A percentile compares a stretch with the other conserved stretches of the same genome.
These are phyloP conservation scores for Neurospora pannonica DNA, from an alignment of 495 filamentous ascomycete species.

Conservation along the genomic window DNA sequence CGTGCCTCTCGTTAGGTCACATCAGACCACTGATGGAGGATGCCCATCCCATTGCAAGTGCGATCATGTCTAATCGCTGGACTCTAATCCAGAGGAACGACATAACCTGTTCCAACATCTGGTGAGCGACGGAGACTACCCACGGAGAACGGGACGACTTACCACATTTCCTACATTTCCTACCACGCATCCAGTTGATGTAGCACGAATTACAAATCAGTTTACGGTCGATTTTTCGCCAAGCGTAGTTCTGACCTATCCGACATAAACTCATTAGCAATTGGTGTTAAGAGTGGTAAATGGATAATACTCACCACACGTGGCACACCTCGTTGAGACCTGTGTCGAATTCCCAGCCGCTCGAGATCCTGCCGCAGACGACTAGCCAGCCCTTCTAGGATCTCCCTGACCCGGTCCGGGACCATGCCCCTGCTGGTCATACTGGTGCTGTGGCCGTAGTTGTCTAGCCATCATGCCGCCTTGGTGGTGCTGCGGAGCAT, in stretches of 20 bases:
- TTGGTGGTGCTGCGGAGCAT: slow-evolving; percentile 4
- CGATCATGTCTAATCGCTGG: background rate
- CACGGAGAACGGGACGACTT: background rate
- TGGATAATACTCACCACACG: background rate
- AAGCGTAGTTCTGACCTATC: no score
- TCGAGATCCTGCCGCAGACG: background rate
- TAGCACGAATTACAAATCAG: no score
- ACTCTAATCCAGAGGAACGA: background rate
- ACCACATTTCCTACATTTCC: background rate
- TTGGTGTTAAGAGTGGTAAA: background rate
- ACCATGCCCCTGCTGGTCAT: slow-evolving; percentile 4
- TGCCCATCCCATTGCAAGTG: background rate
- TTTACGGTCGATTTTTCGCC: no score
- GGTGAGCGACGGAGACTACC: background rate
- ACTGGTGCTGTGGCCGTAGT: slow-evolving; percentile 24
- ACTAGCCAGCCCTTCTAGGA: slow-evolving; percentile 3
- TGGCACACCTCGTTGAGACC: background rate
- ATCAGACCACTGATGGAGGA: background rate
- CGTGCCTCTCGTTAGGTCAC: background rate
- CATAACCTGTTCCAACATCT: background rate
- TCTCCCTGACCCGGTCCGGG: background rate
- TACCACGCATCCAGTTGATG: no score
- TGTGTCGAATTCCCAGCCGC: background rate
- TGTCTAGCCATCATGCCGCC: slow-evolving; percentile 22
- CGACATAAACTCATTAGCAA: background rate